Evolutionary conservation across 805 yeast species (phyloP).

Genomic region (Schizosaccharomyces osmophilus): DNA sequence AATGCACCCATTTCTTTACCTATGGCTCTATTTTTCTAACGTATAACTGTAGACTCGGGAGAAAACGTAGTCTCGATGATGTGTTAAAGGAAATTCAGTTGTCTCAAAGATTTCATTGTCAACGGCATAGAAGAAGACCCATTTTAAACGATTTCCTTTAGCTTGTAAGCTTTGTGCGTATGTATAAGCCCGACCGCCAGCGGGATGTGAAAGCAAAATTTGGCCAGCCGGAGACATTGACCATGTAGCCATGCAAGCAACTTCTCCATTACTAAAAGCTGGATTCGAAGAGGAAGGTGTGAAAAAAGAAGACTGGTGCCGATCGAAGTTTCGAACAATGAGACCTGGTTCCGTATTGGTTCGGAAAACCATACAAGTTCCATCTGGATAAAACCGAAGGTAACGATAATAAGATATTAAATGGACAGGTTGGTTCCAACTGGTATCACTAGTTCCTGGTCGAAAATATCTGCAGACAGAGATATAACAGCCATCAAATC

Average conservation of each 20-base stretch:
- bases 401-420: constrained; percentile 77
- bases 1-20: too few relatives aligned
- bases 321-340: constrained; percentile 33
- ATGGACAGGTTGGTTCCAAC: constrained; percentile 54
- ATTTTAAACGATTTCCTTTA: neutral
- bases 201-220: neutral
- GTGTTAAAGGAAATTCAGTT: neutral
- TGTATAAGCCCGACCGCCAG: neutral
- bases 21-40: neutral
- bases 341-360: constrained; percentile 46
- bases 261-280: neutral
- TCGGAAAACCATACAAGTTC: constrained; percentile 43
- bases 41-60: neutral
- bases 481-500: constrained; percentile 64
- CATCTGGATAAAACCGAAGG: constrained; percentile 55
- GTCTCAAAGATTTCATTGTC: neutral
- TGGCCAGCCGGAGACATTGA: neutral
- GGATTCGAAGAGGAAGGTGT: neutral
- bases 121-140: neutral
- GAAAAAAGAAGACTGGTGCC: constrained; percentile 1
- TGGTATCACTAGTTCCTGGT: constrained; percentile 46
- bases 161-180: neutral
- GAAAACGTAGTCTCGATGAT: neutral
- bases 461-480: constrained; percentile 64
- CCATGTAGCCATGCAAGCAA: neutral